Base-by-base conservation (phyloP, 2,329 filamentous ascomycete species). In the Cercospora beticola region DNA sequence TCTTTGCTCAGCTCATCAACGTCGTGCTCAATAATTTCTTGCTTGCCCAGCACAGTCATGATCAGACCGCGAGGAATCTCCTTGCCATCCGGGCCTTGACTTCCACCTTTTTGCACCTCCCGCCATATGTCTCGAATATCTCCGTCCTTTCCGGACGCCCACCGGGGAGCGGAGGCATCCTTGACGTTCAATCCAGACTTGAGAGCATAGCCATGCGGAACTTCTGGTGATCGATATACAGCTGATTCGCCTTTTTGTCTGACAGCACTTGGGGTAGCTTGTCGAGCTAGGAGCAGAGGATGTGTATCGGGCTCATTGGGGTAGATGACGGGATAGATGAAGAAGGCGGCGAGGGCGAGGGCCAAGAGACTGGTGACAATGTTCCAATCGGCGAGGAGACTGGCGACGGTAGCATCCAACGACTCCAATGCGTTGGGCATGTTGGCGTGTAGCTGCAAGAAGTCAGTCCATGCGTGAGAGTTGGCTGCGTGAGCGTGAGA, bases 51-150 rank as follows among this genome's bases (percentile, higher is more conserved):
- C 28, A 97, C 89, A 1, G 92, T 97, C 78, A 92, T 83, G 69
- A 97, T 86, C 75, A 88, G 89, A 68, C 91, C 92, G n/a, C 75
- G 85, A 71, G 88, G 89, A 49, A 86, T 86, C 1, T 85, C 83
- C 49, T 82, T 78, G 46, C 86, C 85, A 33, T 89, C 90, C 57
- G 89, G 87, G 40, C 89, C 87, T 66, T 89, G 86, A 16, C 86
- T 81, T 0, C 76, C 77, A 28, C 76, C 76, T 43, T 67, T 71
- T 59, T 73, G 66, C 8, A 86, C 83, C 61, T 92, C 92, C 71
- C 90, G 88, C 95, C 95, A 99, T 66, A 99, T 85, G 80, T 99
- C 94, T 65, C 94, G 87, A 72, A 99, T 83, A 75, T 99, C 94
- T 56, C 95, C 95, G 79, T 97, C 90, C 66, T 91, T 89, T 60